Percentiles rank a stretch among this genome's conserved stretches.
phyloP scores from a whole-genome alignment of 306 rosid species.

The Sesbania bispinosa region DNA sequence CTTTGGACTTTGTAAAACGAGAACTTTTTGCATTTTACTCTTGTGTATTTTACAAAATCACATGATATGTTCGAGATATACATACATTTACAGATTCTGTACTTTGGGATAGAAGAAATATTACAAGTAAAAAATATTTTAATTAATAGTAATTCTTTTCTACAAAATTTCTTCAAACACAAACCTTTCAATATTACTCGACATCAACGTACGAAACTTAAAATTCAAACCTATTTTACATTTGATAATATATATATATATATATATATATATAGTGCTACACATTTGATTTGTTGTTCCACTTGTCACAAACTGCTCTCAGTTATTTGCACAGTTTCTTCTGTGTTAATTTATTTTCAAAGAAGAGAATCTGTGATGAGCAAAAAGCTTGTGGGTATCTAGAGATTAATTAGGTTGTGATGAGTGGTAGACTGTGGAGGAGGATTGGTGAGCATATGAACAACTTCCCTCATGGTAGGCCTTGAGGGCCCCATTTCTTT shows the following conservation, averaged over 20 bases:
- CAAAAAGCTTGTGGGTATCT: not conserved
- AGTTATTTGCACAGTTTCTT: not conserved
- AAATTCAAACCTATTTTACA: conserved; percentile 29
- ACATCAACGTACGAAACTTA: conserved; percentile 15
- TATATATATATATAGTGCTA: not conserved
- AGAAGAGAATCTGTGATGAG: not conserved
- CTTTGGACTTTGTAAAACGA: not conserved
- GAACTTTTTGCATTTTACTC: not conserved
- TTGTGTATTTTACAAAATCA: too few species aligned
- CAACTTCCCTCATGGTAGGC: conserved; percentile 93
- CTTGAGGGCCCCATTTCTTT: conserved; percentile 62
- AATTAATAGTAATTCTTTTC: not conserved
- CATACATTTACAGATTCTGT: not conserved
- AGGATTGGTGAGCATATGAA: conserved; percentile 82
- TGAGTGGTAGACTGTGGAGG: conserved; percentile 52
- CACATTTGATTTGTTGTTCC: not conserved
- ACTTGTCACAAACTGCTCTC: not conserved
- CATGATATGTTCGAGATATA: not conserved
- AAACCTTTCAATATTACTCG: not conserved
- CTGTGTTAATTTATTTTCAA: conserved; percentile 15
- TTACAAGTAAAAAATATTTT: not conserved
- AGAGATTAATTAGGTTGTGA: conserved; percentile 46
- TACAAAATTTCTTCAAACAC: conserved; percentile 15
- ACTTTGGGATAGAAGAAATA: not conserved
- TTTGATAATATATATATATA: not conserved